phyloP scores from a whole-genome alignment of 805 yeast genomes.

The Yarrowia phangngaensis region DNA sequence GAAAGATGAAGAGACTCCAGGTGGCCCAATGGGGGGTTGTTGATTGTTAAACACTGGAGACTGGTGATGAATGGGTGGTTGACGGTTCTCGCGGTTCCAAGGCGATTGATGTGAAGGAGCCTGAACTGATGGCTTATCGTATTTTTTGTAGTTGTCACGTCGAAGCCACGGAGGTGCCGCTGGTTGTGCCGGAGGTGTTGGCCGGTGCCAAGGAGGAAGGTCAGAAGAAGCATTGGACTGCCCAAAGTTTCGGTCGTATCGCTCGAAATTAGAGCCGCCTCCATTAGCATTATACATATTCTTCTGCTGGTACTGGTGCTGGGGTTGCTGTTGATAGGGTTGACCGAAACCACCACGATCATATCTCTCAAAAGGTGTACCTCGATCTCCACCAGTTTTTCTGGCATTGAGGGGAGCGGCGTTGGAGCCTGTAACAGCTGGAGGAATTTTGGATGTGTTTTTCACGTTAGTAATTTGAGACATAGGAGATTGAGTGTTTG shows the following conservation, averaged over 20 bases:
- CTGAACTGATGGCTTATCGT: conserved; percentile 19
- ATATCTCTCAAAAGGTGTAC: conserved; percentile 16
- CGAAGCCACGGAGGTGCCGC: conserved; percentile 26
- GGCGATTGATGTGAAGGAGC: conserved; percentile 19
- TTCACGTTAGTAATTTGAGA: conserved; percentile 5
- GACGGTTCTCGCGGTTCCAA: conserved; percentile 26
- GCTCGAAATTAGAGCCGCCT: conserved; percentile 19
- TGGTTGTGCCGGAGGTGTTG: conserved; percentile 26
- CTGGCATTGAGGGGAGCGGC: conserved; percentile 26
- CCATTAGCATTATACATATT: conserved; percentile 18
- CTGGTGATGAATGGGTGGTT: conserved; percentile 21
- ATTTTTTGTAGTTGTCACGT: conserved; percentile 26
- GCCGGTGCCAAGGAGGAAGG: conserved; percentile 25
- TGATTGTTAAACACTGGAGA: conserved; percentile 1
- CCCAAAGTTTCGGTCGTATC: conserved; percentile 14
- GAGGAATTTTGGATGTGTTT: conserved; percentile 10
- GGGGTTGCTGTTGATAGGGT: conserved; percentile 9
- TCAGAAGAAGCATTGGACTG: conserved; percentile 21
- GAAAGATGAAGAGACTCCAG: conserved; percentile 35
- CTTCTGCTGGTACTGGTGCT: conserved; percentile 11
- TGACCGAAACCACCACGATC: conserved; percentile 18
- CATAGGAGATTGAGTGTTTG: neutral
- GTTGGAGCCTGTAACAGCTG: conserved; percentile 22
- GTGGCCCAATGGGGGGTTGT: conserved; percentile 33
- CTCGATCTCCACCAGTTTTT: conserved; percentile 10